A percentile compares a stretch with the other conserved stretches of the same genome.
Conservation (phyloP, 23 red algal species). For the Cyanidioschyzon merolae region DNA sequence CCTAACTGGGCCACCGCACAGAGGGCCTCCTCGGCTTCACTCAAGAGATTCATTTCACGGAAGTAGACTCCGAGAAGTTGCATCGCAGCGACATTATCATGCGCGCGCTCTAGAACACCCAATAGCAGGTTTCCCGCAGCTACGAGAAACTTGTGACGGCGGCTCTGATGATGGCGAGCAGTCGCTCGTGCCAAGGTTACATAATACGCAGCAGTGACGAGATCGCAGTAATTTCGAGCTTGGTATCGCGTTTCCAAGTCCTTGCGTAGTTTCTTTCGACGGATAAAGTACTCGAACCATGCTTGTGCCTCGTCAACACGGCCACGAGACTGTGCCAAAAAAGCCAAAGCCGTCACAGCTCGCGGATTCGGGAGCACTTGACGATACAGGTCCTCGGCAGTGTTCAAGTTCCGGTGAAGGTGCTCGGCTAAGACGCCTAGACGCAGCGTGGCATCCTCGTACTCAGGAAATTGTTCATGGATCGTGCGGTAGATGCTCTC, state of each 20-base stretch:
- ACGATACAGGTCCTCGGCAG: background rate
- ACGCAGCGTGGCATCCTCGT: slow-evolving; percentile 4
- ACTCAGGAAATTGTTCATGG: background rate
- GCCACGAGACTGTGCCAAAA: background rate
- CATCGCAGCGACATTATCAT: slow-evolving; percentile 3
- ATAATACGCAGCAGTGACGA: background rate
- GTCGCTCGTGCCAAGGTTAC: background rate
- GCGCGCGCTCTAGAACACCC: background rate
- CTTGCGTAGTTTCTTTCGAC: background rate
- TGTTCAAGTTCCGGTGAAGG: background rate
- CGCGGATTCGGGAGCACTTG: background rate
- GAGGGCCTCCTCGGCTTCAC: background rate
- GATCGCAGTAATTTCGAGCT: background rate
- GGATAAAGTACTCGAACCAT: slow-evolving; percentile 16
- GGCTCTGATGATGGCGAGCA: background rate
- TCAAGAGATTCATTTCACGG: background rate
- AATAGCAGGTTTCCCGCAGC: background rate
- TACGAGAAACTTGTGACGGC: slow-evolving; percentile 14
- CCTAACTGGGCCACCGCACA: background rate
- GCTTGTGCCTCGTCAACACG: background rate
- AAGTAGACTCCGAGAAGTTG: background rate
- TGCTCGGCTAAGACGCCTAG: slow-evolving; percentile 11
- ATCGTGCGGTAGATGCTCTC: background rate
- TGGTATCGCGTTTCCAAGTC: background rate
- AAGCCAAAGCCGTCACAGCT: background rate